Conservation (phyloP, 208 protist genomes). For the Leishmania martiniquensis region DNA sequence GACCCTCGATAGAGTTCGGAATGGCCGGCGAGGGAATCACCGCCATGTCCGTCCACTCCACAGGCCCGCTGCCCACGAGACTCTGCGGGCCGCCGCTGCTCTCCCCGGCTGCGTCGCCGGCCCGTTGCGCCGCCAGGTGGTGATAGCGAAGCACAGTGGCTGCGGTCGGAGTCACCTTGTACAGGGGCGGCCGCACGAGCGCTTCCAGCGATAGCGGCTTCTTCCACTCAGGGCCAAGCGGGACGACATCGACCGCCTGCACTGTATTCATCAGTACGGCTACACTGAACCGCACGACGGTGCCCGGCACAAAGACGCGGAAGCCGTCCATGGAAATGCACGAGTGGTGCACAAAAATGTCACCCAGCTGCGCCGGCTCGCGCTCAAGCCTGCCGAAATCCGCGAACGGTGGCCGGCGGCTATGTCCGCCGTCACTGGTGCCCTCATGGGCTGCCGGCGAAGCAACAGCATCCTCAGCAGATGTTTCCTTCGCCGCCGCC, state of each 20-base stretch:
- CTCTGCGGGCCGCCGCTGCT: conserved; percentile 3
- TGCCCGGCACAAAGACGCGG: conserved; percentile 48
- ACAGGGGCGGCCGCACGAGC: conserved; percentile 18
- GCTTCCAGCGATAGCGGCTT: conserved; percentile 5
- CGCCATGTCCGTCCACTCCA: conserved; percentile 32
- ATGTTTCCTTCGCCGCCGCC: neutral
- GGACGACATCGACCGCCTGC: conserved; percentile 66
- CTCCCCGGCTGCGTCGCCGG: neutral
- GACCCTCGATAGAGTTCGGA: conserved; percentile 38
- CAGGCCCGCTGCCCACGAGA: conserved; percentile 17
- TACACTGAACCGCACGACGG: conserved; percentile 53
- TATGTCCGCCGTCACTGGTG: no score
- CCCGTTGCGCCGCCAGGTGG: conserved; percentile 2
- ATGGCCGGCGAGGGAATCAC: conserved; percentile 38
- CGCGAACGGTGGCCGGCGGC: neutral
- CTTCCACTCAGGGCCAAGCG: conserved; percentile 19
- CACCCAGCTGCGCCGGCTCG: conserved; percentile 39
- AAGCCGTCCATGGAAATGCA: conserved; percentile 65
- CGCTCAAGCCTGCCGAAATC: conserved; percentile 26
- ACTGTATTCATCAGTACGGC: conserved; percentile 51
- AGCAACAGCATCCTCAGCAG: neutral
- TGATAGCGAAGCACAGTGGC: conserved; percentile 28
- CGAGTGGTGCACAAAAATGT: conserved; percentile 74
- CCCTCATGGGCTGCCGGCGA: neutral
- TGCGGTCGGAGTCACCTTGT: conserved; percentile 31